Conservation (phyloP, 2,329 filamentous ascomycete species). For the Aspergillus sp. region DNA sequence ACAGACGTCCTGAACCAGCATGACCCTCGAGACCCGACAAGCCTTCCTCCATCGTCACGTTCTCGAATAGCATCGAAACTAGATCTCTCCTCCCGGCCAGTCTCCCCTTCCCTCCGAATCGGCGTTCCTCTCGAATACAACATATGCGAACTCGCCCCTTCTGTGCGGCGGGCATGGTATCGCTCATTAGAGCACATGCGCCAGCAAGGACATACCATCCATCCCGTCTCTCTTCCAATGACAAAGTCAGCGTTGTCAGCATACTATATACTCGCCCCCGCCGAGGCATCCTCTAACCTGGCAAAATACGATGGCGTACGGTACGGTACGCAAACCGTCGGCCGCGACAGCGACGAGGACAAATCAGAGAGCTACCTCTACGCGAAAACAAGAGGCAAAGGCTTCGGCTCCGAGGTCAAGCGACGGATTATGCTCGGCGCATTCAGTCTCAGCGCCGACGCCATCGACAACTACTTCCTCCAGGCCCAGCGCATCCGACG, state of each 20-base stretch:
- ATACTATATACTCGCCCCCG: conserved; percentile 94
- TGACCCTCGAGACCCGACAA: conserved; percentile 77
- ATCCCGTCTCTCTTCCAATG: conserved; percentile 78
- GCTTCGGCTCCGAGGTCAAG: conserved; percentile 84
- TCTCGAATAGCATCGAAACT: conserved; percentile 53
- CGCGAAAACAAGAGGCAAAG: conserved; percentile 71
- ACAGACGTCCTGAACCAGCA: conserved; percentile 60
- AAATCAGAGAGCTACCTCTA: conserved; percentile 66
- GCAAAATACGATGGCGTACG: conserved; percentile 97
- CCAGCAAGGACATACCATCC: conserved; percentile 69
- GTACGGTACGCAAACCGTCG: conserved; percentile 68
- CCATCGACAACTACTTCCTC: conserved; percentile 95
- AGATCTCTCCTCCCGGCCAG: conserved; percentile 31
- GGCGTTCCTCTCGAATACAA: conserved; percentile 80
- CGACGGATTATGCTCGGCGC: conserved; percentile 86
- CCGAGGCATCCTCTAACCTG: conserved; percentile 93
- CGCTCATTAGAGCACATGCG: conserved; percentile 64
- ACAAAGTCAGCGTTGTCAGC: conserved; percentile 86
- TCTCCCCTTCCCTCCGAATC: conserved; percentile 50
- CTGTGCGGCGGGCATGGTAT: conserved; percentile 73
- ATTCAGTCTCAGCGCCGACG: conserved; percentile 85
- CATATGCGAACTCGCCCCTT: conserved; percentile 74
- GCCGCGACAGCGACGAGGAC: conserved; percentile 52
- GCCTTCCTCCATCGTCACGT: conserved; percentile 63
- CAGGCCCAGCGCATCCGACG: conserved; percentile 87